Conservation (phyloP, 1,284 basidiomycete species). For the Rhizoctonia solani region DNA sequence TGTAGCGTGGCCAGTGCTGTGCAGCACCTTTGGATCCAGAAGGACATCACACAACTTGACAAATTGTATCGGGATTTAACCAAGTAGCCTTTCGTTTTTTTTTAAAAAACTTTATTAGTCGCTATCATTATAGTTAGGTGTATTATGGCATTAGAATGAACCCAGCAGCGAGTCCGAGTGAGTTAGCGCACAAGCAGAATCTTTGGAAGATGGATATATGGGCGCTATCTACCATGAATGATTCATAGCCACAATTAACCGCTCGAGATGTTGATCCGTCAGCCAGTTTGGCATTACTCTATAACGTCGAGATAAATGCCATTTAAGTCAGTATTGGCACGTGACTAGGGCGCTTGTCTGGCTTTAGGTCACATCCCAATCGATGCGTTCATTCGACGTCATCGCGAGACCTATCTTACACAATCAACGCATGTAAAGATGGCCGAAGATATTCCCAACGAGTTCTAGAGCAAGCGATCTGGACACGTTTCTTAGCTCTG, state of each 20-base stretch:
- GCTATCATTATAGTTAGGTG: background rate
- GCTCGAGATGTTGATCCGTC: too few species aligned
- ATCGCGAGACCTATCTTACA: background rate
- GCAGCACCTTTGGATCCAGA: slow-evolving; percentile 58
- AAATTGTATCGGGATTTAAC: slow-evolving; percentile 55
- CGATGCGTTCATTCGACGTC: slow-evolving; percentile 17
- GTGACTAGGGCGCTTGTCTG: too few species aligned
- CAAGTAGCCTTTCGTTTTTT: background rate
- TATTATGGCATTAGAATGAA: too few species aligned
- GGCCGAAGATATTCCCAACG: slow-evolving; percentile 8
- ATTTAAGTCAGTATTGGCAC: background rate
- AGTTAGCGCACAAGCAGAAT: too few species aligned
- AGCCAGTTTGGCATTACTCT: too few species aligned
- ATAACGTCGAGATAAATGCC: background rate
- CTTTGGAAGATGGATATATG: too few species aligned
- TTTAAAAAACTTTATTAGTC: background rate
- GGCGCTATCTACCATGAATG: too few species aligned
- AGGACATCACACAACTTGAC: slow-evolving; percentile 62
- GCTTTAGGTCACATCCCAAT: background rate
- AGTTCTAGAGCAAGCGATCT: background rate
- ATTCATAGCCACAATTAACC: too few species aligned
- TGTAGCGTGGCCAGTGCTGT: background rate
- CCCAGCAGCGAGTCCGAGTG: too few species aligned
- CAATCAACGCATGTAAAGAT: slow-evolving; percentile 1
- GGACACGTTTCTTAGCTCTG: background rate